Base-by-base conservation (phyloP, 805 yeast species). In the Cyberlindnera euphorbiae region DNA sequence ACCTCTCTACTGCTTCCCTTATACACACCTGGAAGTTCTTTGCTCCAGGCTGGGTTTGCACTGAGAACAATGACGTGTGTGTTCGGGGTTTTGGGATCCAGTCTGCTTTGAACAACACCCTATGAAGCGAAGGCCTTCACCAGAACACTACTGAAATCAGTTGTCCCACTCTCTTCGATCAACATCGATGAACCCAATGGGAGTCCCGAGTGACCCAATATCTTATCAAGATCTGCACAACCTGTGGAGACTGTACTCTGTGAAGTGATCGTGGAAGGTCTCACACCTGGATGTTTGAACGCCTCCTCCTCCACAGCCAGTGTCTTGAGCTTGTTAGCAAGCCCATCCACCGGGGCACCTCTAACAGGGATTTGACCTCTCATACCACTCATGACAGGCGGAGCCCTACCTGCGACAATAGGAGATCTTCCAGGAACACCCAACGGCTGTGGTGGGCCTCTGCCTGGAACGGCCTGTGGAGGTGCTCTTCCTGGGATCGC, bases 181-280 rank as follows among this genome's bases (percentile, higher is more conserved):
- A 89, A 56, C 26, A 88, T 53, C 6, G 83, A 70, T 9, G 68
- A 60, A 1, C 96, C 95, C 10, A 85, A 47, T 2, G 97, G 97
- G 12, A 89, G 56, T 1, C 98, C 98, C 38, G 76, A 82, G 58
- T 90, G 97, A 1, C 73, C 75, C 34, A 90, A 55, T 4, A 85
- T 59, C 45, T 69, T 75, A 57, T 90, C 97, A 16, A 90, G 58
- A 52, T 86, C 89, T 7, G 68, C 55, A 17, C 82, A 71, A 2
- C 97, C 97, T 0, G 95, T 81, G 1, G 97, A 85, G 1, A 82
- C 69, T 1, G 88, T 75, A 0, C 83, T 79, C 37, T 75, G 79
- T 3, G 95, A 80, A 5, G 88, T 80, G 17, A 79, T 59, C 0
- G 58, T 55, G 0, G 97, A 88, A 0, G 97, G 95, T 44, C 79